Evolutionary conservation across 306 rosid genomes (phyloP).

Genomic region (Psophocarpus tetragonolobus): DNA sequence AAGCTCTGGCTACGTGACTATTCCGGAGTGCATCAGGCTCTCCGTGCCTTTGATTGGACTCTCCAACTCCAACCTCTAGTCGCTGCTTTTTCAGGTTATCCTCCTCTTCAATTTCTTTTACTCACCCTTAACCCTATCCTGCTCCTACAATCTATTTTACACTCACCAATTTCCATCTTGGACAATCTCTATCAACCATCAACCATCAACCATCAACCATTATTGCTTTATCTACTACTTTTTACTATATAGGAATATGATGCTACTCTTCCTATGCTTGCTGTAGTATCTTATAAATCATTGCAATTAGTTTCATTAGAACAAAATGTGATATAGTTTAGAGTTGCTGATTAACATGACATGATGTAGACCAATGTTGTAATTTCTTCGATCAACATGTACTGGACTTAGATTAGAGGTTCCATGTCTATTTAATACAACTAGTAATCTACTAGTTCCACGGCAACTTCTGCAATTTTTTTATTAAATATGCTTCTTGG

Average conservation of each 20-base stretch:
- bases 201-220: no score
- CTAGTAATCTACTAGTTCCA: not conserved
- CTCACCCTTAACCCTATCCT: no score
- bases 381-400: not conserved
- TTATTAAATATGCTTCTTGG: not conserved
- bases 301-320: not conserved
- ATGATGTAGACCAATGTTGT: not conserved
- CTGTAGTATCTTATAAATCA: not conserved
- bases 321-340: conserved; percentile 5
- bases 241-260: no score
- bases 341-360: not conserved
- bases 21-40: conserved; percentile 70
- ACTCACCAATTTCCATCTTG: no score
- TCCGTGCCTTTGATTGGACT: conserved; percentile 75
- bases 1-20: conserved; percentile 76
- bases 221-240: not conserved
- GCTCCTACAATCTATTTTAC: no score
- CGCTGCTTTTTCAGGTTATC: conserved; percentile 90
- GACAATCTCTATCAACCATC: no score
- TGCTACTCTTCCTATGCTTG: not conserved
- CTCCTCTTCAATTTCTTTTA: no score
- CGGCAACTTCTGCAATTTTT: not conserved
- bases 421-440: not conserved
- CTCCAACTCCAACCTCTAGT: conserved; percentile 67
- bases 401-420: not conserved